A percentile compares a stretch with the other conserved stretches of the same genome.
These are phyloP conservation scores for Cylindrotheca fusiformis DNA, from an alignment of 108 stramenopile genomes.

Conservation along the genomic window DNA sequence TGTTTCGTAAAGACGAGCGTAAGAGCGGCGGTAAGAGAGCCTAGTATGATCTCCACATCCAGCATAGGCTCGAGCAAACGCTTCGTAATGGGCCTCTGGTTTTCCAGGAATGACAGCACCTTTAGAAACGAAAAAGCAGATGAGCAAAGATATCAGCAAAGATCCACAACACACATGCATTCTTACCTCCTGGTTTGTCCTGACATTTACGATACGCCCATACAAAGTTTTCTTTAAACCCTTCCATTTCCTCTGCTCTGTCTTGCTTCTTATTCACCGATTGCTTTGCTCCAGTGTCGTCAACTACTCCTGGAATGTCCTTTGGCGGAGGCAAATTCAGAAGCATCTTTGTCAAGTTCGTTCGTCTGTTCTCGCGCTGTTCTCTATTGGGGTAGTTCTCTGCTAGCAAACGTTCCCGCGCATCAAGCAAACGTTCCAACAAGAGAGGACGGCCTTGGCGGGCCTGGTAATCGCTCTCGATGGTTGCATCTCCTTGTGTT, in stretches of 20 bases:
- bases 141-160: neutral
- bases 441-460: slow-evolving; percentile 62
- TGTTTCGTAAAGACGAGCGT: slow-evolving; percentile 74
- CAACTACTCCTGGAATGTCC: neutral
- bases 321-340: slow-evolving; percentile 37
- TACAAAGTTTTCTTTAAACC: slow-evolving; percentile 64
- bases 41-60: slow-evolving; percentile 58
- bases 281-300: slow-evolving; percentile 16
- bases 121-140: slow-evolving; percentile 5
- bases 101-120: slow-evolving; percentile 60
- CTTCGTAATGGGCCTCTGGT: slow-evolving; percentile 80
- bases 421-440: slow-evolving; percentile 68
- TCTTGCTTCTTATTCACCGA: slow-evolving; percentile 5
- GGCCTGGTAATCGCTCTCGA: slow-evolving; percentile 46
- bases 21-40: slow-evolving; percentile 66
- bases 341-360: slow-evolving; percentile 54
- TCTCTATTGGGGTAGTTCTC: slow-evolving; percentile 38
- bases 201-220: slow-evolving; percentile 77
- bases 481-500: slow-evolving; percentile 40
- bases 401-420: slow-evolving; percentile 59
- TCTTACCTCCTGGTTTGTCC: slow-evolving; percentile 78
- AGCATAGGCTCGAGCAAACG: slow-evolving; percentile 83
- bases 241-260: slow-evolving; percentile 14
- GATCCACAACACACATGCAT: neutral
- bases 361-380: slow-evolving; percentile 20